Evolutionary conservation across 441 rosid species (phyloP).

Genomic region (Erodium trifolium): DNA sequence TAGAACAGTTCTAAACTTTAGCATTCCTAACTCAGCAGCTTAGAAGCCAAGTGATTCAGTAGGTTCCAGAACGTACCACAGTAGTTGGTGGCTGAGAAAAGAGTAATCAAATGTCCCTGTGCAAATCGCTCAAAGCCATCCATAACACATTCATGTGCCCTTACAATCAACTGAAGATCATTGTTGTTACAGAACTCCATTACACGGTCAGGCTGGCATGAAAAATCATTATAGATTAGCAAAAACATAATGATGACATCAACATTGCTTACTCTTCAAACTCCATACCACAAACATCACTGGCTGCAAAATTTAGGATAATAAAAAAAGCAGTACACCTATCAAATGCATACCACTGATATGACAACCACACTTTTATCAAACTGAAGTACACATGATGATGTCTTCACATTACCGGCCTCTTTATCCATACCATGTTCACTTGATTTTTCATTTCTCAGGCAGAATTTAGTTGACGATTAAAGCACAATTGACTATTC

Average conservation of each 20-base stretch:
- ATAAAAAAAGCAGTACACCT: neutral
- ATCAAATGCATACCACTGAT: neutral
- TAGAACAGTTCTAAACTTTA: slow-evolving; percentile 8
- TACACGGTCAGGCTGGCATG: slow-evolving; percentile 88
- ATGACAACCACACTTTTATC: neutral
- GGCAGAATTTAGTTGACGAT: neutral
- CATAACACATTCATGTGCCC: slow-evolving; percentile 98
- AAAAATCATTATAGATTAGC: slow-evolving; percentile 22
- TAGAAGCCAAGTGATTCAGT: neutral
- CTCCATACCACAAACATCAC: neutral
- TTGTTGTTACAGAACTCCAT: slow-evolving; percentile 98
- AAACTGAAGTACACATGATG: neutral
- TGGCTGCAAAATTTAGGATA: neutral
- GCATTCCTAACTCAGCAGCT: neutral
- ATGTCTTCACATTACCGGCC: neutral
- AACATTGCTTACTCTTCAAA: neutral
- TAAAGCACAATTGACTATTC: neutral
- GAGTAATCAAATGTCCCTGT: slow-evolving; percentile 92
- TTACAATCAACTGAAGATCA: slow-evolving; percentile 92
- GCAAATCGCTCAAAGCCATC: slow-evolving; percentile 98
- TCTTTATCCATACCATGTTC: neutral
- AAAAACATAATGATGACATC: neutral
- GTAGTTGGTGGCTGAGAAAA: slow-evolving; percentile 94
- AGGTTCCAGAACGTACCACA: slow-evolving; percentile 50
- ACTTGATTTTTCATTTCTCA: neutral